Conservation (phyloP, 768 basidiomycete genomes). For the Phylloporus scabripes region DNA sequence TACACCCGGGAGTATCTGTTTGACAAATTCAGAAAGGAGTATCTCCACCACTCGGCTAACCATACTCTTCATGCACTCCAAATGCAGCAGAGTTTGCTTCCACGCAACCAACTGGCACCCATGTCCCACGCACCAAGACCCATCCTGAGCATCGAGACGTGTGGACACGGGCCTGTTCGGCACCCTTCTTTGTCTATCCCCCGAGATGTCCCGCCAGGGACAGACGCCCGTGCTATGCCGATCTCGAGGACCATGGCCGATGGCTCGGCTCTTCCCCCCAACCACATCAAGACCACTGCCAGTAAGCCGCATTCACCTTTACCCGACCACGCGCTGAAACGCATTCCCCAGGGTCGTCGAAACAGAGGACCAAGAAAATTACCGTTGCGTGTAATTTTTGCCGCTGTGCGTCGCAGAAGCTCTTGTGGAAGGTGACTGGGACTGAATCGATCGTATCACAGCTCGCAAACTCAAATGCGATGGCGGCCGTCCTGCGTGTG, state of each 20-base stretch:
- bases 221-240: constrained; percentile 41
- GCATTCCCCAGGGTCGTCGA: constrained; percentile 44
- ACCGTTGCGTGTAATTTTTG: constrained; percentile 90
- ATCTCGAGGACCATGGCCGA: constrained; percentile 39
- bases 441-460: constrained; percentile 31
- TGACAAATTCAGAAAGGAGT: constrained; percentile 66
- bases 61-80: constrained; percentile 42
- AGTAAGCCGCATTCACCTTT: constrained; percentile 31
- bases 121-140: constrained; percentile 44
- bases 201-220: constrained; percentile 42
- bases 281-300: constrained; percentile 30
- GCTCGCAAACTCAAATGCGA: constrained; percentile 88
- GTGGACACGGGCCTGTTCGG: constrained; percentile 39
- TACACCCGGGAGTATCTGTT: constrained; percentile 82
- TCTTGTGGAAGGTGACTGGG: constrained; percentile 9
- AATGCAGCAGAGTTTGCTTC: constrained; percentile 34
- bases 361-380: constrained; percentile 77
- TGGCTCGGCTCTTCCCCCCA: constrained; percentile 19
- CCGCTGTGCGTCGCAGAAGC: constrained; percentile 56
- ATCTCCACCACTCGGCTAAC: constrained; percentile 45
- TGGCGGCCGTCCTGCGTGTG: constrained; percentile 76
- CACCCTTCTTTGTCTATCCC: constrained; percentile 42
- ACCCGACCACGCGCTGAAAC: constrained; percentile 13
- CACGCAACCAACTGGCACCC: constrained; percentile 25
- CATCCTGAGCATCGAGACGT: constrained; percentile 58